Conservation (phyloP, 2,329 filamentous ascomycete species). For the Grosmannia huntii region DNA sequence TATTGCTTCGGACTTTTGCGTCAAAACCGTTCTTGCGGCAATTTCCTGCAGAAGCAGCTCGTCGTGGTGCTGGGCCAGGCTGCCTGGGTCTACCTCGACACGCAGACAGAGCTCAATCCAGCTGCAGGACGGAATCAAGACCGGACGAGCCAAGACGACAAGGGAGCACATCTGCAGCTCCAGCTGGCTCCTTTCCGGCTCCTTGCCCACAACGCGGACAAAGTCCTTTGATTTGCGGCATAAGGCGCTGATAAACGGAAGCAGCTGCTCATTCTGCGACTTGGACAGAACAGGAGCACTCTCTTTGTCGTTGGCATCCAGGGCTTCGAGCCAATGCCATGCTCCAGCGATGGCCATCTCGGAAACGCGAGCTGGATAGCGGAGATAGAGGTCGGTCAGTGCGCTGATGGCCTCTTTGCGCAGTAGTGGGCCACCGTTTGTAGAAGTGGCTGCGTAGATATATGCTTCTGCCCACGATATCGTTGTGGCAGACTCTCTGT, state of each 20-base stretch:
- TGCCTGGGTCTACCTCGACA: constrained; percentile 70
- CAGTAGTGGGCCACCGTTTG: constrained; percentile 44
- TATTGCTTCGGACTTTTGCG: constrained; percentile 30
- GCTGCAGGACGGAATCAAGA: constrained; percentile 62
- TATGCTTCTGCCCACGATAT: constrained; percentile 73
- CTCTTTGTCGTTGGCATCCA: constrained; percentile 66
- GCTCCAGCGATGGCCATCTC: constrained; percentile 56
- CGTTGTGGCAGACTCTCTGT: constrained; percentile 34
- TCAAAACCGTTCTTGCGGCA: constrained; percentile 30
- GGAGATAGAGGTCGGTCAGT: constrained; percentile 53
- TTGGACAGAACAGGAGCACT: constrained; percentile 55
- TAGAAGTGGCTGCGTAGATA: constrained; percentile 62
- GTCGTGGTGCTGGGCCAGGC: constrained; percentile 53
- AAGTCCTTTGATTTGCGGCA: constrained; percentile 45
- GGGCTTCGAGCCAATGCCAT: constrained; percentile 64
- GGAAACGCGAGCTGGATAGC: constrained; percentile 44
- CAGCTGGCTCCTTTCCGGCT: constrained; percentile 35
- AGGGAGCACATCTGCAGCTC: constrained; percentile 63
- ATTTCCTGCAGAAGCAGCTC: constrained; percentile 58
- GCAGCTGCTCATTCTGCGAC: constrained; percentile 50
- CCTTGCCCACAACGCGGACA: constrained; percentile 24
- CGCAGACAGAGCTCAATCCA: constrained; percentile 87
- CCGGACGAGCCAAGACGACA: constrained; percentile 63
- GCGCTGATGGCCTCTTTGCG: constrained; percentile 49
- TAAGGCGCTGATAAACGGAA: constrained; percentile 47